Base-by-base conservation (phyloP, 768 basidiomycete genomes). In the Leccinum imitatum region DNA sequence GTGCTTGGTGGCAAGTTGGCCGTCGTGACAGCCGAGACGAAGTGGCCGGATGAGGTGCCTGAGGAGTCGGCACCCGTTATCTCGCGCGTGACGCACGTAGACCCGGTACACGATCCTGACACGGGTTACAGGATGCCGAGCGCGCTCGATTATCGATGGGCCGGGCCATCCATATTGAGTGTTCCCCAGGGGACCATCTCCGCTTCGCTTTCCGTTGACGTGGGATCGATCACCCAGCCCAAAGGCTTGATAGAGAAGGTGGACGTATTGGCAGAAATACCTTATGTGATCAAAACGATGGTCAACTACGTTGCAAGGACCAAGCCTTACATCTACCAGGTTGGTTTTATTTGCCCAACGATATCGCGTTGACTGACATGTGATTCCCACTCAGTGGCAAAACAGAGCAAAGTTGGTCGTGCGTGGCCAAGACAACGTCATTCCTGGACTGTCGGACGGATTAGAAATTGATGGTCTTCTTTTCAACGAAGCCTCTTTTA, bases 261-360 rank as follows among this genome's bases (percentile, higher is more conserved):
- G 27, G 95, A 99, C 68, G 87, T 98, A 3, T 82, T 99, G 9
- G 95, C 91, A 6, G 95, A 99, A 78, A 92, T 97, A 63, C 97
- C 97, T 11, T 87, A 89, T 61, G 86, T 96, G 57, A 77, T 99
- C 72, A 93, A 94, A 79, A 86, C 94, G 74, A 89, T 94, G 62
- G 87, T 99, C 65, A 93, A 89, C 69, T 96, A 96, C 68, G 94
- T 94, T 39, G 87, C 95, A 41, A 91, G 93, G 44, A 93, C 92
- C 21, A 95, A 95, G 73, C 96, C 94, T 0, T 95, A 87, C 73
- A 90, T 96, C 72, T 97, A 96, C 75, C 93, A 95, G 84, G 94
- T 90, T 56, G 57, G 85, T 76, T 44, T 55, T 56, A 19, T 21
- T 9, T 4, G 6, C 54, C 3, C 10, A 33, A 48, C 21, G 44